phyloP scores from a whole-genome alignment of 1,284 basidiomycete species.

The Boletus semigastroideus region DNA sequence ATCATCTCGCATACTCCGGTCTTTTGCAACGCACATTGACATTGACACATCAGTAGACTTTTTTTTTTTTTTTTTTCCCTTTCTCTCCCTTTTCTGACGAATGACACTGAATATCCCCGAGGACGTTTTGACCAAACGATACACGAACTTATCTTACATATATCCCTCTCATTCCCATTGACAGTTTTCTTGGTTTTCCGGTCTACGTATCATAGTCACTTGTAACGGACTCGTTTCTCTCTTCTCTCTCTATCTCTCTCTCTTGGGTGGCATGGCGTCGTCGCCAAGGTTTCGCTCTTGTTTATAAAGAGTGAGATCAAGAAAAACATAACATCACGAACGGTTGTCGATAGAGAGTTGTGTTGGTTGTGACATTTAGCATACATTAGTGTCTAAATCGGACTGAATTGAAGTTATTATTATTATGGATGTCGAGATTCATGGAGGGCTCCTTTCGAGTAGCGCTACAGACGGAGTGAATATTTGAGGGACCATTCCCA shows the following conservation, averaged over 20 bases:
- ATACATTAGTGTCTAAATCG: too few species aligned
- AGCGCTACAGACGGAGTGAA: background rate
- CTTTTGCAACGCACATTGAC: background rate
- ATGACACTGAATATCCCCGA: background rate
- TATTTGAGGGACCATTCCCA: background rate
- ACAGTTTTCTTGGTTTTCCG: background rate
- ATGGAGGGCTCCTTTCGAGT: background rate
- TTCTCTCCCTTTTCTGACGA: background rate
- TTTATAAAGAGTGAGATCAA: too few species aligned
- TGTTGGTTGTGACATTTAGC: too few species aligned
- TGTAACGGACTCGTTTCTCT: background rate
- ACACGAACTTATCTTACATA: background rate
- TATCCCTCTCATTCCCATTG: background rate
- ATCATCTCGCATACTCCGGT: background rate
- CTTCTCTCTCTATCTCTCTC: background rate
- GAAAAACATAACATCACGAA: too few species aligned
- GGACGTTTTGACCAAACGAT: background rate
- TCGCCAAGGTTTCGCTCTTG: too few species aligned
- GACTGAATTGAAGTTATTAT: too few species aligned
- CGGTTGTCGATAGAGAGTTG: too few species aligned
- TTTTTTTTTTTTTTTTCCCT: too few species aligned
- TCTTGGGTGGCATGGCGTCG: background rate
- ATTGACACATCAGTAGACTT: background rate
- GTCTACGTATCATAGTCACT: background rate
- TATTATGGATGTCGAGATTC: too few species aligned